These are phyloP conservation scores for Dillenia turbinata DNA, from an alignment of 164 flowering plant species.

Conservation along the genomic window DNA sequence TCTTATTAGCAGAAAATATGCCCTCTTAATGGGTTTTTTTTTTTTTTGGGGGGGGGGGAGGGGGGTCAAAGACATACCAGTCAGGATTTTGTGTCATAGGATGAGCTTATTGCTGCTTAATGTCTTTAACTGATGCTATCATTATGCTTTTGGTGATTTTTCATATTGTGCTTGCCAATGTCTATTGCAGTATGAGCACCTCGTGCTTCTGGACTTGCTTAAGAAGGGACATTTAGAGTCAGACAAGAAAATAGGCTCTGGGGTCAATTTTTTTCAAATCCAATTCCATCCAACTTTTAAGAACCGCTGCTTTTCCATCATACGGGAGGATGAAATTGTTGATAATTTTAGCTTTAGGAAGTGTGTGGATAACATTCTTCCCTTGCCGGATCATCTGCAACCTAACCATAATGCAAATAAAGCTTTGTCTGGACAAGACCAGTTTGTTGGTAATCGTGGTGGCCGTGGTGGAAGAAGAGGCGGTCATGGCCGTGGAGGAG, in stretches of 20 bases:
- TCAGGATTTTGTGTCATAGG: not conserved
- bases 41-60: not conserved
- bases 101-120: not conserved
- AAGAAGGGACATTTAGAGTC: conserved; percentile 81
- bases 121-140: too few relatives aligned
- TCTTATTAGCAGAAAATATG: too few relatives aligned
- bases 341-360: conserved; percentile 98
- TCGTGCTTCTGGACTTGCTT: conserved; percentile 66
- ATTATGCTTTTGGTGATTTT: not conserved
- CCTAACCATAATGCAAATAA: conserved; percentile 37
- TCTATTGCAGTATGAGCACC: conserved; percentile 67
- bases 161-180: not conserved
- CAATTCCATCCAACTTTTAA: conserved; percentile 74
- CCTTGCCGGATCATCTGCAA: conserved; percentile 85
- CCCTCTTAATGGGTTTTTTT: not conserved
- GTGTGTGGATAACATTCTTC: conserved; percentile 83
- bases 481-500: conserved; percentile 41
- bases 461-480: conserved; percentile 32
- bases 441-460: conserved; percentile 29
- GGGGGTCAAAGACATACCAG: not conserved
- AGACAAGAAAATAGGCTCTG: conserved; percentile 70
- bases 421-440: conserved; percentile 32
- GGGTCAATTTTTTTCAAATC: conserved; percentile 65
- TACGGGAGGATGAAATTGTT: conserved; percentile 57
- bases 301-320: conserved; percentile 80